Conservation (phyloP, 257 asterid species). For the Solanum etuberosum region DNA sequence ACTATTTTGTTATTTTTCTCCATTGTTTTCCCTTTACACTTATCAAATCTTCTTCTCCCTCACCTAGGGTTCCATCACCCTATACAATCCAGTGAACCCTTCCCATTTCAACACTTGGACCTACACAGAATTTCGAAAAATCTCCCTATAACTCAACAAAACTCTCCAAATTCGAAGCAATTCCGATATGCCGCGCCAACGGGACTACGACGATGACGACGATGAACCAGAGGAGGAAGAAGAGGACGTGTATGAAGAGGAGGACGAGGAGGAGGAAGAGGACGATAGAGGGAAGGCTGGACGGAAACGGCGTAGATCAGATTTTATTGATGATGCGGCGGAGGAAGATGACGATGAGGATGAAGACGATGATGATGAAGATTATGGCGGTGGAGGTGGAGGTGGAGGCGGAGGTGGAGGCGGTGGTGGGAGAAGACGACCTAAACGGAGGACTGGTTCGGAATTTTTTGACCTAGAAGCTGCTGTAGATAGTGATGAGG, state of each 20-base stretch:
- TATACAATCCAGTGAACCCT: neutral
- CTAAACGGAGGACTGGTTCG: conserved; percentile 31
- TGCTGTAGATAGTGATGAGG: conserved; percentile 72
- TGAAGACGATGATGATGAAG: conserved; percentile 51
- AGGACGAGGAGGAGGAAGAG: conserved; percentile 55
- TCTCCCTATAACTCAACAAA: neutral
- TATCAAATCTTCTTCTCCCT: neutral
- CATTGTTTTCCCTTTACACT: neutral
- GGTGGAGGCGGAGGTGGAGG: conserved; percentile 11
- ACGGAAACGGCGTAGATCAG: conserved; percentile 57
- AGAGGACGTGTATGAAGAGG: conserved; percentile 62
- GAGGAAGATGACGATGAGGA: conserved; percentile 84
- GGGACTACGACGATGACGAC: conserved; percentile 58
- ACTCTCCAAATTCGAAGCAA: neutral
- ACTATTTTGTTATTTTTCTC: neutral
- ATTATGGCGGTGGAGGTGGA: conserved; percentile 23
- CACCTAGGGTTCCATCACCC: neutral
- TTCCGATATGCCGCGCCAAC: conserved; percentile 40
- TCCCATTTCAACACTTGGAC: neutral
- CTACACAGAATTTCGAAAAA: neutral
- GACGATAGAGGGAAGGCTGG: conserved; percentile 59
- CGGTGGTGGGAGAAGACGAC: conserved; percentile 25
- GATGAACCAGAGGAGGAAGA: conserved; percentile 28
- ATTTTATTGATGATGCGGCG: conserved; percentile 61
- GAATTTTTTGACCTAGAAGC: conserved; percentile 73